Evolutionary conservation across 768 basidiomycete genomes (phyloP).

Genomic region (Pleurotus cornucopiae): DNA sequence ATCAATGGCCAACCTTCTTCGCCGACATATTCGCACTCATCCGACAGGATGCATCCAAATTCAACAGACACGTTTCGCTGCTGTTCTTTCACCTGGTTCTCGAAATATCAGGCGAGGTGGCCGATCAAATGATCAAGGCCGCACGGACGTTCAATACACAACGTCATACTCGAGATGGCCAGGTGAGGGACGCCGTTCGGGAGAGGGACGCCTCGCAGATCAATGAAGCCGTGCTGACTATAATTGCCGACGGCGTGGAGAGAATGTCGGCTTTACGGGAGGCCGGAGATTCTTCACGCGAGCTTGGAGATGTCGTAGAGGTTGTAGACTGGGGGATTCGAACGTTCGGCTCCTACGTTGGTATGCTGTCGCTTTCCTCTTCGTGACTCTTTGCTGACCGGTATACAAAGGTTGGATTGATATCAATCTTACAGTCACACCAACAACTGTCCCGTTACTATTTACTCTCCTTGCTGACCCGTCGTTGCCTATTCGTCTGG

Average conservation of each 20-base stretch:
- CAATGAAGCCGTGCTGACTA: slow-evolving; percentile 83
- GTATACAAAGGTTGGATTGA: slow-evolving; percentile 85
- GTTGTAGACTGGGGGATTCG: slow-evolving; percentile 90
- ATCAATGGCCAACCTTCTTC: slow-evolving; percentile 87
- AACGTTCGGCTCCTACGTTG: slow-evolving; percentile 90
- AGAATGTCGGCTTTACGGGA: slow-evolving; percentile 52
- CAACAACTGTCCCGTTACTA: slow-evolving; percentile 78
- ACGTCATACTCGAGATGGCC: slow-evolving; percentile 77
- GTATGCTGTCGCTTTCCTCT: slow-evolving; percentile 44
- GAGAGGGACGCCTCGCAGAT: slow-evolving; percentile 84
- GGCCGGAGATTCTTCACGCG: slow-evolving; percentile 40
- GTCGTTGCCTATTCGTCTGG: slow-evolving; percentile 75
- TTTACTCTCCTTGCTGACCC: slow-evolving; percentile 79
- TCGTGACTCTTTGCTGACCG: not conserved
- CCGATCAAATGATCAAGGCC: slow-evolving; percentile 89
- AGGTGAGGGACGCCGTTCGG: slow-evolving; percentile 85
- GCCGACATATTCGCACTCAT: slow-evolving; percentile 72
- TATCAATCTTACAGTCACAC: slow-evolving; percentile 93
- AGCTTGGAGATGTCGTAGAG: slow-evolving; percentile 61
- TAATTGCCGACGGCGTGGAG: slow-evolving; percentile 68
- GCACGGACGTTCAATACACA: slow-evolving; percentile 68
- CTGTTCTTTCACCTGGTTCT: slow-evolving; percentile 89
- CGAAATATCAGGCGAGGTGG: slow-evolving; percentile 97
- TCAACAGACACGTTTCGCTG: slow-evolving; percentile 82
- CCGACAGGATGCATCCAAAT: slow-evolving; percentile 50